These are phyloP conservation scores for Potentilla sterilis DNA, from an alignment of 306 rosid species.

Conservation along the genomic window DNA sequence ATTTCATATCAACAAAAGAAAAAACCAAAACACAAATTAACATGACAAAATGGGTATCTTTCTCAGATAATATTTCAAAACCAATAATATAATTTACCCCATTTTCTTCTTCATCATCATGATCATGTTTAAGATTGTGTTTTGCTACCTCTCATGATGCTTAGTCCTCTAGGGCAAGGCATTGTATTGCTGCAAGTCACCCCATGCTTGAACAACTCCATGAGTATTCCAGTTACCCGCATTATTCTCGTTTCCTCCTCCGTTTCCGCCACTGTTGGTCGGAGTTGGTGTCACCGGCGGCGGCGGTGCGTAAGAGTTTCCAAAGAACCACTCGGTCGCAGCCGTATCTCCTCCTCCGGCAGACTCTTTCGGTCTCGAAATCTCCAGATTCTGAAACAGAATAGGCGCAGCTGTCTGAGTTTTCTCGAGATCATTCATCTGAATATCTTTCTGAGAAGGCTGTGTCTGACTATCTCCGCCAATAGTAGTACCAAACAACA, in stretches of 20 bases:
- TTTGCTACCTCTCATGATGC: constrained; percentile 9
- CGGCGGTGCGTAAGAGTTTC: constrained; percentile 45
- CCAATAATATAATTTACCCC: not conserved
- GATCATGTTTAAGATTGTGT: not conserved
- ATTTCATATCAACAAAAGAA: constrained; percentile 28
- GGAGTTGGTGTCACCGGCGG: constrained; percentile 49
- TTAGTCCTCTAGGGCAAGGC: constrained; percentile 61
- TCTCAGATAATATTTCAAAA: constrained; percentile 16
- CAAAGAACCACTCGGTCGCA: constrained; percentile 84
- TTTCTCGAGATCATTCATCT: constrained; percentile 1
- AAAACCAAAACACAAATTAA: constrained; percentile 21
- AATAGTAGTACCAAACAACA: constrained; percentile 48
- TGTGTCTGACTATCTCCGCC: constrained; percentile 5
- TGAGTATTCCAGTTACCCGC: constrained; percentile 39
- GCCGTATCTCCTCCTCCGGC: not conserved
- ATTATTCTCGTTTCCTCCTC: constrained; percentile 32
- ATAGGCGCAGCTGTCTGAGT: constrained; percentile 17
- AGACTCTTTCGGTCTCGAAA: constrained; percentile 21
- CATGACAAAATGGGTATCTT: constrained; percentile 38
- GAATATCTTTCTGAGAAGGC: constrained; percentile 14
- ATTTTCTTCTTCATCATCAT: not conserved
- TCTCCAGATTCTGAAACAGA: constrained; percentile 39
- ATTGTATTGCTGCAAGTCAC: constrained; percentile 69
- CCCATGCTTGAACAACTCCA: constrained; percentile 63
- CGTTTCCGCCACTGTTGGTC: constrained; percentile 39